These are phyloP conservation scores for Phytophthora uliginosa DNA, from an alignment of 352 stramenopile genomes.

Conservation along the genomic window DNA sequence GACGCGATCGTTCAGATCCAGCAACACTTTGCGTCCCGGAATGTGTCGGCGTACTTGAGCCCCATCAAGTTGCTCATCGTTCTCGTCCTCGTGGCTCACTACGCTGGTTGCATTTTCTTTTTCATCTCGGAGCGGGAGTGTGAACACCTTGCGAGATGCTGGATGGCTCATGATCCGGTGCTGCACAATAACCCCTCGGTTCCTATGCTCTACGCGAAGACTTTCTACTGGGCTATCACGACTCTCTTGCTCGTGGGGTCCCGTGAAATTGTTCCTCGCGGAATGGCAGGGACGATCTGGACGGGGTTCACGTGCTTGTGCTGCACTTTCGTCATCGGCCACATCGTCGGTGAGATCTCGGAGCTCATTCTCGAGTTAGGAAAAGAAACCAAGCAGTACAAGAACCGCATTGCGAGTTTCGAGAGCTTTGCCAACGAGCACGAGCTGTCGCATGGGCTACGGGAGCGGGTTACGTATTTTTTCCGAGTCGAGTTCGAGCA, in stretches of 20 bases:
- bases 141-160: constrained; percentile 52
- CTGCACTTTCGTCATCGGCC: constrained; percentile 75
- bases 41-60: constrained; percentile 64
- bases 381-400: constrained; percentile 70
- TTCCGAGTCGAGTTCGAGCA: constrained; percentile 69
- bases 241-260: constrained; percentile 71
- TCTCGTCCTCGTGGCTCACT: constrained; percentile 68
- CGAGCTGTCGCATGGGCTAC: constrained; percentile 53
- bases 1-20: constrained; percentile 52
- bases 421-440: constrained; percentile 74
- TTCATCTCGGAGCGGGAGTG: constrained; percentile 67
- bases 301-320: constrained; percentile 62
- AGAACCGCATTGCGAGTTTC: constrained; percentile 64
- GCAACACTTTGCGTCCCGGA: constrained; percentile 36
- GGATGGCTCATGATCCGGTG: constrained; percentile 69
- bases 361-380: constrained; percentile 77
- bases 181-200: constrained; percentile 64
- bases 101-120: constrained; percentile 71
- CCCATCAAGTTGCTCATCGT: constrained; percentile 65
- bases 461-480: constrained; percentile 60
- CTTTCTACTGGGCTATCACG: constrained; percentile 78
- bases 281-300: constrained; percentile 61
- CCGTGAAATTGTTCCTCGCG: constrained; percentile 64
- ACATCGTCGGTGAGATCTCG: constrained; percentile 79
- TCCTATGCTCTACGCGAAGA: constrained; percentile 60